Conservation (phyloP, 2,329 filamentous ascomycete genomes). For the Cladophialophora psammophila region DNA sequence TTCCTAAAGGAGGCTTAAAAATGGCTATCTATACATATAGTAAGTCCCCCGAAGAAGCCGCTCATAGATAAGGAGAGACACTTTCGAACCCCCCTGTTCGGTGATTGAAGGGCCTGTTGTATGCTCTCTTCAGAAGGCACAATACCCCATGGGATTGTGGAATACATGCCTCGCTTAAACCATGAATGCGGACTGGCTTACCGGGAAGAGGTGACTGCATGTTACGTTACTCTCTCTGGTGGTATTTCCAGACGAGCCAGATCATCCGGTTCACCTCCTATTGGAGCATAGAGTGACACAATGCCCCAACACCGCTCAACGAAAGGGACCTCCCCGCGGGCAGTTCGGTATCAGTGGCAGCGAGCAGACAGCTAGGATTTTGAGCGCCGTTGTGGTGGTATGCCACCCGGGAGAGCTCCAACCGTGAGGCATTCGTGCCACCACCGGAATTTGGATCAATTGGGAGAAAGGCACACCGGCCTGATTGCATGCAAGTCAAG, state of each 20-base stretch:
- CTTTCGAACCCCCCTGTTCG: not conserved
- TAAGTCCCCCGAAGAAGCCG: not conserved
- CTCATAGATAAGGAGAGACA: not conserved
- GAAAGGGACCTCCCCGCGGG: not conserved
- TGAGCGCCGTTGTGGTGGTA: not conserved
- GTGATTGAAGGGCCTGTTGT: not conserved
- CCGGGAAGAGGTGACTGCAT: conserved; percentile 12
- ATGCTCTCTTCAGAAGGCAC: not conserved
- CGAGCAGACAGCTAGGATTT: not conserved
- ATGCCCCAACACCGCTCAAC: not conserved
- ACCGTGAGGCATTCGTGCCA: not conserved
- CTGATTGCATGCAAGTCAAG: not conserved
- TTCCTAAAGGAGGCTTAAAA: not conserved
- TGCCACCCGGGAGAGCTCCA: not conserved
- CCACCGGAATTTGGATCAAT: not conserved
- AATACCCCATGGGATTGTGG: not conserved
- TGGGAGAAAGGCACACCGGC: not conserved
- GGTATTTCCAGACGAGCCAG: conserved; percentile 1
- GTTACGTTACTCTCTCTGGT: conserved; percentile 14
- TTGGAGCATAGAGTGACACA: not conserved
- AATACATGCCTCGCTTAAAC: conserved; percentile 2
- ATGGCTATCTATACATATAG: not conserved
- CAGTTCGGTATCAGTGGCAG: not conserved
- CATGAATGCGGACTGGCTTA: not conserved
- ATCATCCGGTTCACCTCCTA: not conserved